phyloP scores from a whole-genome alignment of 169 alveolate species.

The Plasmodium yoelii region DNA sequence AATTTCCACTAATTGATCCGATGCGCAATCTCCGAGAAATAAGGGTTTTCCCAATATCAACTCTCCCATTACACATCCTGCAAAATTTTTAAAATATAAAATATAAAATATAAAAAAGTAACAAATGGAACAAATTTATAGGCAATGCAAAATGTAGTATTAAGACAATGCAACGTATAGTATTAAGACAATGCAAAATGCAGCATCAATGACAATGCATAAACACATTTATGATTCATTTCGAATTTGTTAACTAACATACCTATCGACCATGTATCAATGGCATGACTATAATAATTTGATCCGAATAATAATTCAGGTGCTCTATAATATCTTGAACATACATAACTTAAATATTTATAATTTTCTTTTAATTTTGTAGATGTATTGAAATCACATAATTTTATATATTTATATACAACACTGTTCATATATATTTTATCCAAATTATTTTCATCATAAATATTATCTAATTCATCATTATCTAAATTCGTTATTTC shows the following conservation, averaged over 20 bases:
- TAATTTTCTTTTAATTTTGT: slow-evolving; percentile 58
- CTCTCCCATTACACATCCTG: slow-evolving; percentile 97
- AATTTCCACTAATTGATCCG: slow-evolving; percentile 96
- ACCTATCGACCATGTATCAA: slow-evolving; percentile 99
- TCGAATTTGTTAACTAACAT: slow-evolving; percentile 29
- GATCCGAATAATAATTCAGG: slow-evolving; percentile 99
- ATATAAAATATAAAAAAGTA: too few species aligned
- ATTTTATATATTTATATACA: slow-evolving; percentile 49
- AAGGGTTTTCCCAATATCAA: slow-evolving; percentile 95
- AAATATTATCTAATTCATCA: not conserved
- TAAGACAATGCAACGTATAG: not conserved
- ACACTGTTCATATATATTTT: slow-evolving; percentile 26
- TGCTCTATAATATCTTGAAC: slow-evolving; percentile 99
- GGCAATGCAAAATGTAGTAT: not conserved
- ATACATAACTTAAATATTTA: slow-evolving; percentile 90
- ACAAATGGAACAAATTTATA: not conserved
- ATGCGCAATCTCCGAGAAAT: slow-evolving; percentile 97
- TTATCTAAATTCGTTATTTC: not conserved
- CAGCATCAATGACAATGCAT: too few species aligned
- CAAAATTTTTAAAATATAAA: not conserved
- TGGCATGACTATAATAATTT: slow-evolving; percentile 96
- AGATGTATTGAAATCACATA: slow-evolving; percentile 59
- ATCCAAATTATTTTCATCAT: slow-evolving; percentile 4
- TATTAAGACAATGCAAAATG: not conserved
- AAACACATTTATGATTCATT: not conserved